Evolutionary conservation across 176 grass and related monocot species (phyloP).

Genomic region (Olyra latifolia): DNA sequence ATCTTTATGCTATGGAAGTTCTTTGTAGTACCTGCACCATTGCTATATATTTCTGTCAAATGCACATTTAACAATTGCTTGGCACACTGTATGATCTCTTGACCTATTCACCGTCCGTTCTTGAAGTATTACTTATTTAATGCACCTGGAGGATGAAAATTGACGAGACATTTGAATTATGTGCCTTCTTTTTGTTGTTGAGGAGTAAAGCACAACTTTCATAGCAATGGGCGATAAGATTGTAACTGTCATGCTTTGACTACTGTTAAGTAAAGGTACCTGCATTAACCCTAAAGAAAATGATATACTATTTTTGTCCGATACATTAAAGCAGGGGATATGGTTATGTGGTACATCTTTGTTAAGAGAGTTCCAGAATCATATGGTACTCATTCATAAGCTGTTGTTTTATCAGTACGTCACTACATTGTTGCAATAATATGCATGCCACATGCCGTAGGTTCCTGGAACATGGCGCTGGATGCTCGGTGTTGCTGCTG

Average conservation of each 20-base stretch:
- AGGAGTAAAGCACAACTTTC: not conserved
- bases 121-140: slow-evolving; percentile 5
- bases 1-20: slow-evolving; percentile 42
- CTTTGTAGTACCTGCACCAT: not conserved
- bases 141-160: not conserved
- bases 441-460: slow-evolving; percentile 43
- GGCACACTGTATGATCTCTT: not conserved
- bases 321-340: not conserved
- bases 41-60: slow-evolving; percentile 12
- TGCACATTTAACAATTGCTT: slow-evolving; percentile 3
- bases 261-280: slow-evolving; percentile 12
- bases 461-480: slow-evolving; percentile 97
- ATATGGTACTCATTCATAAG: not conserved
- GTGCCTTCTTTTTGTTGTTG: not conserved
- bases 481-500: slow-evolving; percentile 93
- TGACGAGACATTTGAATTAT: not conserved
- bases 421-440: slow-evolving; percentile 24
- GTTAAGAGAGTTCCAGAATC: not conserved
- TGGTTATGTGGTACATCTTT: not conserved
- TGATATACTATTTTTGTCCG: not conserved
- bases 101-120: not conserved
- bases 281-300: not conserved
- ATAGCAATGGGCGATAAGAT: not conserved
- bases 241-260: not conserved
- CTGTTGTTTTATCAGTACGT: slow-evolving; percentile 10